phyloP scores from a whole-genome alignment of 148 eudicot genomes.

The Vaccinium vitisidaea region DNA sequence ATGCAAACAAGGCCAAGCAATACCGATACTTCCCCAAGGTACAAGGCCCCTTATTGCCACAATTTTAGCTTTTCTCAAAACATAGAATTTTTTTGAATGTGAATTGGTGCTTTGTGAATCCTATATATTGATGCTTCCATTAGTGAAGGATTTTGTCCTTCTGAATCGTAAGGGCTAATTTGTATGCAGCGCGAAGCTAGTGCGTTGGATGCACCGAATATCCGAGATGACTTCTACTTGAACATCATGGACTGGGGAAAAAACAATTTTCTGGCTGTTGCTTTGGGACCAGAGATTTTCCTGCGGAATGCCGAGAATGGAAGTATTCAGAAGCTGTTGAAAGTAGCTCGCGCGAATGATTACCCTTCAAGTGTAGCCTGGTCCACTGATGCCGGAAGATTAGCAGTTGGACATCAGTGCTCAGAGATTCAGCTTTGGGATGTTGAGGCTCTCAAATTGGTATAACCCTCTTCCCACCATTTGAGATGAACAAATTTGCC shows the following conservation, averaged over 20 bases:
- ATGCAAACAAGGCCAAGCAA: slow-evolving; percentile 7
- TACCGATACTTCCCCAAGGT: slow-evolving; percentile 31
- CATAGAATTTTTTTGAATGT: not conserved
- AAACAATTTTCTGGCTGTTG: slow-evolving; percentile 33
- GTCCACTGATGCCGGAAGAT: slow-evolving; percentile 31
- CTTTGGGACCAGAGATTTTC: slow-evolving; percentile 28
- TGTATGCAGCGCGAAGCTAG: slow-evolving; percentile 20
- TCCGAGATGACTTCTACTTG: slow-evolving; percentile 36
- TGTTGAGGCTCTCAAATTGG: slow-evolving; percentile 31
- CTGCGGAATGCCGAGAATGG: slow-evolving; percentile 30
- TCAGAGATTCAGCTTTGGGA: slow-evolving; percentile 34
- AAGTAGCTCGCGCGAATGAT: slow-evolving; percentile 11
- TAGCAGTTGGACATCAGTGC: slow-evolving; percentile 32
- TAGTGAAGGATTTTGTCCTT: not conserved
- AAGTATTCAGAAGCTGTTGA: not conserved
- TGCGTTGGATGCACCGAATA: slow-evolving; percentile 30
- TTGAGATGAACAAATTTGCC: not conserved
- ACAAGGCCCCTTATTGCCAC: not conserved
- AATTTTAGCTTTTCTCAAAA: not conserved
- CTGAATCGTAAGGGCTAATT: not conserved
- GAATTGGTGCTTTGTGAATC: not conserved
- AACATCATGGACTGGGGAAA: slow-evolving; percentile 47
- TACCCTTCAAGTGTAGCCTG: slow-evolving; percentile 36
- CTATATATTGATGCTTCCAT: not conserved
- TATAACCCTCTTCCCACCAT: slow-evolving; percentile 4